Evolutionary conservation across 2,329 filamentous ascomycete species (phyloP), one percentile per base, ranked within the genome.

Genomic region (Dothistroma pini): DNA sequence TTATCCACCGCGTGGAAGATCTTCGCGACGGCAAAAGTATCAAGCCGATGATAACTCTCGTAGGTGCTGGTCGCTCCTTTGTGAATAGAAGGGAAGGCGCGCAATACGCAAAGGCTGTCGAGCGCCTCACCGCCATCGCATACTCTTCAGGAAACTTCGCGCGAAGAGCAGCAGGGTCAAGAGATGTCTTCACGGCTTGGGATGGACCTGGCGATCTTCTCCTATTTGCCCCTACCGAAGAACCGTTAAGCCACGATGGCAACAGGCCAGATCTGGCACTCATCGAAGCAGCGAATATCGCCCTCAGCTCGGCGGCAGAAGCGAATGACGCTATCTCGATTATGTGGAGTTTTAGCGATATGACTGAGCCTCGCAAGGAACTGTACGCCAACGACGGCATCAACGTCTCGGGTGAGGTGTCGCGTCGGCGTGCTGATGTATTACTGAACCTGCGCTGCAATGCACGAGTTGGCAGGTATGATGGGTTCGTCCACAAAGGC

Each of bases 1-100:
- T 83, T 31, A 69, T 76, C 25, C 68, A 74, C 14, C 77, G 81
- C 53, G 66, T 85, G 48, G 68, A 71, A 31, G 68, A 69, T 1
- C 81, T 78, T 63, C 71, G 68, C 32, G 63, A 69, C 51, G 67
- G 63, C 55, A 54, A 64, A 19, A 47, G 41, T n/a, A 59, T 57
- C 14, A 63, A 55, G 12, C 76, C 82, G 8, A 77, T 77, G 19
- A 66, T 85, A 52, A 71, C 86, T 22, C 67, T 86, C 2, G 68
- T 86, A 34, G 84, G 84, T 1, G 78, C 81, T 41, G 84, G 84
- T 1, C 72, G 85, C 22, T 85, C 81, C 81, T 78, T 84, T 68
- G 81, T 83, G 32, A 76, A 79, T n/a, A 74, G 78, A 21, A 75
- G 75, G 48, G 80, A 77, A 61, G 71, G 82, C 21, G 70, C 75